phyloP scores from a whole-genome alignment of 2,329 filamentous ascomycete genomes.

The Juglanconis sp. region DNA sequence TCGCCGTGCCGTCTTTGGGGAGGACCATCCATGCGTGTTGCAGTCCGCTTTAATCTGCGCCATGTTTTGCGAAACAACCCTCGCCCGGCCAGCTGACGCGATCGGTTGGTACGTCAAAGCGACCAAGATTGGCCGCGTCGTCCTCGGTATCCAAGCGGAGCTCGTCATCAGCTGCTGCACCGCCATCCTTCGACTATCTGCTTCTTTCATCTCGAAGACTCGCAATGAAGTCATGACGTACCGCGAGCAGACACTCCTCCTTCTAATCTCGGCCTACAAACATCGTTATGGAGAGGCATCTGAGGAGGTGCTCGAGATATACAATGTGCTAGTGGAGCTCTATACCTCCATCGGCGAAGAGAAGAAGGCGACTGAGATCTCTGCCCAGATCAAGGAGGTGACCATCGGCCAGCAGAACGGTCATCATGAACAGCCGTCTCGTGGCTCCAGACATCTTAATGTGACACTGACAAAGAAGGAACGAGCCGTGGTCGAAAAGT shows the following conservation, averaged over 20 bases:
- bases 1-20: not conserved
- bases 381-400: not conserved
- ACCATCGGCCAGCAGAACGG: not conserved
- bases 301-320: not conserved
- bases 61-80: not conserved
- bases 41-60: not conserved
- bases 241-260: not conserved
- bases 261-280: not conserved
- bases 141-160: not conserved
- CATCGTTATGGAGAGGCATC: not conserved
- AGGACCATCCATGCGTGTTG: not conserved
- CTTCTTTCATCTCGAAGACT: not conserved
- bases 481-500: not conserved
- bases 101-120: constrained; percentile 1
- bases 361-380: not conserved
- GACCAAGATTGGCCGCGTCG: not conserved
- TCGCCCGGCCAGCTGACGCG: not conserved
- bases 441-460: not conserved
- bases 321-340: not conserved
- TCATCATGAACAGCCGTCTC: not conserved
- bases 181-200: not conserved
- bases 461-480: not conserved
- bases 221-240: not conserved
- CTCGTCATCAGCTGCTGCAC: not conserved
- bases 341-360: not conserved